These are phyloP conservation scores for Ophiostoma angusticollis DNA, from an alignment of 2,329 filamentous ascomycete species.

Conservation along the genomic window DNA sequence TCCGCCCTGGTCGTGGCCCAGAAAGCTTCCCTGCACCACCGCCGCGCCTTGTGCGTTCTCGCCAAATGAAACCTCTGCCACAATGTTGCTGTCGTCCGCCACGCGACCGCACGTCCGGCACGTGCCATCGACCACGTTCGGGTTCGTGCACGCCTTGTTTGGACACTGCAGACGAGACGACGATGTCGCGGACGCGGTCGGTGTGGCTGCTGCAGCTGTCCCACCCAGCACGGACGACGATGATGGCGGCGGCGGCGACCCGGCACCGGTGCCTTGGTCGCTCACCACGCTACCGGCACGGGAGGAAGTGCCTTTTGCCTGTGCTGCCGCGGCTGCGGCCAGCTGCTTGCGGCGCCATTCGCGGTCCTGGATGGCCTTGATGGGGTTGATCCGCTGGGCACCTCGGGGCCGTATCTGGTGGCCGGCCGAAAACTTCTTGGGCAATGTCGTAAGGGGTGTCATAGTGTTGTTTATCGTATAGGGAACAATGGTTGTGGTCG, in stretches of 20 bases:
- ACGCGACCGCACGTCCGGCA: conserved; percentile 79
- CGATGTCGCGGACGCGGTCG: conserved; percentile 14
- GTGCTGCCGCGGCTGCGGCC: conserved; percentile 17
- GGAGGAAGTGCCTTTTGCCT: background rate
- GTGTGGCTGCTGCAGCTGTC: background rate
- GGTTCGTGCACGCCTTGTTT: conserved; percentile 47
- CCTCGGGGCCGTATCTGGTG: conserved; percentile 16
- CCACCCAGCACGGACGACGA: too few species aligned
- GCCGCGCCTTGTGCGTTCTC: conserved; percentile 78
- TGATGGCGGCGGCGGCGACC: background rate
- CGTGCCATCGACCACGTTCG: conserved; percentile 51
- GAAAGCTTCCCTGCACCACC: conserved; percentile 78
- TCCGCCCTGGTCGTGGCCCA: conserved; percentile 74
- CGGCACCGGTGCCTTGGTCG: too few species aligned
- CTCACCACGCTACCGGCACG: conserved; percentile 6
- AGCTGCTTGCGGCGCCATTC: conserved; percentile 30
- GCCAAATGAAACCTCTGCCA: conserved; percentile 82
- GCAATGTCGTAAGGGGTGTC: conserved; percentile 14
- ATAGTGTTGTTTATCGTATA: conserved; percentile 1
- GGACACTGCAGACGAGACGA: conserved; percentile 33
- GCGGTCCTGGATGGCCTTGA: conserved; percentile 39
- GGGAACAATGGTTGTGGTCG: too few species aligned
- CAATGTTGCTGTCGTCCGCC: conserved; percentile 76
- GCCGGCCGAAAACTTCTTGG: conserved; percentile 14
- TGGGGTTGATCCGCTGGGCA: conserved; percentile 27